Evolutionary conservation across 176 grass and related monocot species (phyloP), one percentile per base, ranked within the genome.

Genomic region (Hyparrhenia diplandra): DNA sequence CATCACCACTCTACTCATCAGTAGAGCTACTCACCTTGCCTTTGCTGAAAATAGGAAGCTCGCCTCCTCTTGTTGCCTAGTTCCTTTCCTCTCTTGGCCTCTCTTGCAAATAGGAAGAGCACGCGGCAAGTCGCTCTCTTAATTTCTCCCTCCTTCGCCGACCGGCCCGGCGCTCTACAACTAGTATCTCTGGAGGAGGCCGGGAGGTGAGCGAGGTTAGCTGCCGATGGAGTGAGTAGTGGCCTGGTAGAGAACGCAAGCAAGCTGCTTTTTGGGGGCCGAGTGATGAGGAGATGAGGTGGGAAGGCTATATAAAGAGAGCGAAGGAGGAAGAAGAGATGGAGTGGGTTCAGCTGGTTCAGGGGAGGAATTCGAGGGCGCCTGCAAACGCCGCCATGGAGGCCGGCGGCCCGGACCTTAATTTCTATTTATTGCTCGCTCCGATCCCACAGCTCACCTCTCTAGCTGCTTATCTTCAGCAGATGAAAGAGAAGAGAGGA

Each of bases 351-450:
- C 51, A 24, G 65, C n/a, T n/a, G n/a, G 86, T n/a, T n/a, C n/a
- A n/a, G n/a, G n/a, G 70, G 76, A 84, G 70, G 24, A 84, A 88
- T 89, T 89, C 67, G 86, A 88, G 90, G 73, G 82, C 79, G 86
- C 87, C 90, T 96, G 93, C 88, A 85, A 87, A 83, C 89, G 89
- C 92, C 92, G 90, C 87, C 92, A 94, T 92, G 87, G 88, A 79
- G 78, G n/a, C n/a, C n/a, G n/a, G 55, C 80, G 66, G 83, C 85
- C 86, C 82, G 12, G 85, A 89, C 83, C 83, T 89, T 91, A 91
- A 82, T 91, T 89, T 82, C 68, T 90, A 91, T 92, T 92, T 96
- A 88, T 90, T 93, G 78, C 88, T 78, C 82, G 69, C 14, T 59
- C 55, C 55, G 25, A 62, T 28, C 23, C 10, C 85, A 35, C 79